Percentiles rank a stretch among this genome's conserved stretches.
Evolutionary conservation across 1,139 yeast species (phyloP).

Genomic region (Nakaseomyces glabratus): DNA sequence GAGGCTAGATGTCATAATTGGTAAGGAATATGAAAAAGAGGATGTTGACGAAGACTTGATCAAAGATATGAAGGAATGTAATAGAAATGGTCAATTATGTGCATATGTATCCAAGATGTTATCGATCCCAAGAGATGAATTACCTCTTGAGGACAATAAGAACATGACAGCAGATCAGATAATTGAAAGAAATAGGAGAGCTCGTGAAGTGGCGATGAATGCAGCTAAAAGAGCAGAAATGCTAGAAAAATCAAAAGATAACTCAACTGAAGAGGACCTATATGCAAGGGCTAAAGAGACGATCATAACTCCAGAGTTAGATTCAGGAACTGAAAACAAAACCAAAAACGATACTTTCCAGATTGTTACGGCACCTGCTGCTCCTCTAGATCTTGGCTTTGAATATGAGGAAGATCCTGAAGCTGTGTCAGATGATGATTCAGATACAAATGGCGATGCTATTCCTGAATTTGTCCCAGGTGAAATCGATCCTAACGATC

Average conservation of each 20-base stretch:
- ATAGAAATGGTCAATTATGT: constrained; percentile 50
- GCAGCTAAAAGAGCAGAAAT: constrained; percentile 64
- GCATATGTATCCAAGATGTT: constrained; percentile 88
- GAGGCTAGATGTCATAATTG: constrained; percentile 61
- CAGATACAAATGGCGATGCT: constrained; percentile 11
- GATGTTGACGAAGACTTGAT: constrained; percentile 43
- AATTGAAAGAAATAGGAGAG: constrained; percentile 55
- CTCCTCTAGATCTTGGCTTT: constrained; percentile 21
- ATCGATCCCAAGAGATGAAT: constrained; percentile 71
- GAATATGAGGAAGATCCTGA: constrained; percentile 14
- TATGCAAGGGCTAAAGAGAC: constrained; percentile 26
- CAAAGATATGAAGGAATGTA: constrained; percentile 57
- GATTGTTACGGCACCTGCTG: constrained; percentile 22
- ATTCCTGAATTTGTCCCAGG: constrained; percentile 24
- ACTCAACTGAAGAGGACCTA: constrained; percentile 18
- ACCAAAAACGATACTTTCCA: constrained; percentile 14
- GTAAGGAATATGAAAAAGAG: constrained; percentile 44
- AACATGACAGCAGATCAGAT: constrained; percentile 43
- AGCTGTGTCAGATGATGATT: constrained; percentile 13
- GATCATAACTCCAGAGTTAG: constrained; percentile 25
- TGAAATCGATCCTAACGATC: constrained; percentile 30
- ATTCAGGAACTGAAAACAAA: constrained; percentile 8
- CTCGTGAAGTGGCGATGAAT: constrained; percentile 45
- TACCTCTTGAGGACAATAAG: constrained; percentile 41
- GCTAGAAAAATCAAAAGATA: constrained; percentile 33